phyloP scores from a whole-genome alignment of 805 yeast species.

The Candida glaebosa region DNA sequence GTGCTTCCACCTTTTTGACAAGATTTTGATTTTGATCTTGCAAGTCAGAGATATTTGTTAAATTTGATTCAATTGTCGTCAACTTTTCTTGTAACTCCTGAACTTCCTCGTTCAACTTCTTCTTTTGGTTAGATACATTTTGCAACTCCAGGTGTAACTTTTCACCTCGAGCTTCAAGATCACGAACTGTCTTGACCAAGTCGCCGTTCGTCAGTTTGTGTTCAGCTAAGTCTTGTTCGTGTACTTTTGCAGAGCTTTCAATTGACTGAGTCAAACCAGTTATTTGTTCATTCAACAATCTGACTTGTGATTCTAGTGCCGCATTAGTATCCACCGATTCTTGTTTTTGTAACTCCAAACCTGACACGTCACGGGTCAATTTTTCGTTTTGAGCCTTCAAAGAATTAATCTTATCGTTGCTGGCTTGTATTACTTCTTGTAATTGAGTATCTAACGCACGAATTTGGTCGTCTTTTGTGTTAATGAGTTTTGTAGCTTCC shows the following conservation, averaged over 20 bases:
- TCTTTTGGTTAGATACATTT: background rate
- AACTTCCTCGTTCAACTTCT: background rate
- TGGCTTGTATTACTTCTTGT: background rate
- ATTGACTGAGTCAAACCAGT: background rate
- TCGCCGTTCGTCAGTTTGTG: slow-evolving; percentile 2
- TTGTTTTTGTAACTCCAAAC: background rate
- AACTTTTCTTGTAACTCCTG: background rate
- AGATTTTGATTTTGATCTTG: background rate
- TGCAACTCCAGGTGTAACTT: background rate
- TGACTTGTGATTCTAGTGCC: background rate
- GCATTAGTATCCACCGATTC: background rate
- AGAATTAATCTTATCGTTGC: background rate
- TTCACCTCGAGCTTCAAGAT: background rate
- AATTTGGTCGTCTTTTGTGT: background rate
- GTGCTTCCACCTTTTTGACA: background rate
- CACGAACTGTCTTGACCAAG: background rate
- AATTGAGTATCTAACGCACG: background rate
- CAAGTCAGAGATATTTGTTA: background rate
- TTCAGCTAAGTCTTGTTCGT: background rate
- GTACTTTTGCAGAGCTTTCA: background rate
- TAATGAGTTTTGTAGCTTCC: background rate
- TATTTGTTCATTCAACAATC: slow-evolving; percentile 3
- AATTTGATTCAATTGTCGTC: background rate
- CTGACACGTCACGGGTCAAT: background rate
- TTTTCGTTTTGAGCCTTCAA: background rate